Evolutionary conservation across 306 rosid genomes (phyloP), one percentile per base, ranked within the genome.

Genomic region (Canavalia ensiformis): DNA sequence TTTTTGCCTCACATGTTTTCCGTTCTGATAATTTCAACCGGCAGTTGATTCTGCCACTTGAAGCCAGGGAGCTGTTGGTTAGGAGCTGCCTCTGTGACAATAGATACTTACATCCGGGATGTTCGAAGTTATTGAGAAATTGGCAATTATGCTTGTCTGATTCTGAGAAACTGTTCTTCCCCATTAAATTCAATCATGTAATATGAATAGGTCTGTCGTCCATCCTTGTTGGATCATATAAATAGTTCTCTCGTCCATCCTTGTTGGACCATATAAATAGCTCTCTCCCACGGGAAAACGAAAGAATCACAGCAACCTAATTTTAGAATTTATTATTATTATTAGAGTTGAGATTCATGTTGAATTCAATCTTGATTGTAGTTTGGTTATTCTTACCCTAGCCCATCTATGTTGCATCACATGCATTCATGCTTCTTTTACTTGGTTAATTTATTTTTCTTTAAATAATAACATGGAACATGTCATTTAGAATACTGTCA

Each of bases 21-120:
- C 68, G 35, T 64, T 64, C 39, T 18, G 46, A 46, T 71, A 73
- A 62, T 59, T 76, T 74, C 66, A 77, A 76, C 79, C 52, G 69
- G 77, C 57, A 42, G 78, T 73, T 55, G 47, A 71, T 74, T 77
- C 83, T 71, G 29, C 83, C 12, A 81, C 83, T 62, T 41, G 44
- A 83, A 58, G 78, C 64, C 31, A 7, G 10, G 45, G 41, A 69
- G 78, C 76, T 41, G 74, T 75, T 49, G 71, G 71, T 66, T 59
- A 13, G 59, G 69, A 42, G 78, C 54, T 64, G 29, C 69, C 55
- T 65, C 67, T 71, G 7, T 57, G 62, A 78, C 69, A 70, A 45
- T 66, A 74, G 83, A 72, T 60, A 45, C 54, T 71, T 54, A 13
- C 76, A 64, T 25, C 46, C 76, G 13, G 83, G 56, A 29, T 82